These are phyloP conservation scores for Saccharomycopsis microspora DNA, from an alignment of 805 yeast species.

Conservation along the genomic window DNA sequence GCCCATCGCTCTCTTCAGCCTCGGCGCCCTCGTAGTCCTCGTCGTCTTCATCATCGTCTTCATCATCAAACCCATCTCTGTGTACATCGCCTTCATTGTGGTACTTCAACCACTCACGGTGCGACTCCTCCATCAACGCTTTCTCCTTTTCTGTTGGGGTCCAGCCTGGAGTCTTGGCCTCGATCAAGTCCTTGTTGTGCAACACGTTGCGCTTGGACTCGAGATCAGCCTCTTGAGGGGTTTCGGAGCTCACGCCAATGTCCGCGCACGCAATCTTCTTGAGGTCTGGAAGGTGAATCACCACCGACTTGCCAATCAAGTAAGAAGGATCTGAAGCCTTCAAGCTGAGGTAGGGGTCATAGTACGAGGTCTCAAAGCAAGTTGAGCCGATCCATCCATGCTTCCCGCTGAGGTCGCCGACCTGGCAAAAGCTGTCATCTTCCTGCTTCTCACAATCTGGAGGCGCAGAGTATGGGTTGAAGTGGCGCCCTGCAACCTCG, in stretches of 20 bases:
- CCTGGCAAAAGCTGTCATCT: conserved; percentile 48
- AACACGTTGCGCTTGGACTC: conserved; percentile 17
- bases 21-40: background rate
- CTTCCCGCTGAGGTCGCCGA: conserved; percentile 71
- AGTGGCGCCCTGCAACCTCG: conserved; percentile 42
- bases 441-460: conserved; percentile 38
- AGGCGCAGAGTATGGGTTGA: conserved; percentile 53
- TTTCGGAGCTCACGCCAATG: conserved; percentile 26
- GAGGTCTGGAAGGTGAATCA: conserved; percentile 43
- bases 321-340: conserved; percentile 43
- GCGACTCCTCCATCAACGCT: conserved; percentile 15
- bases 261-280: conserved; percentile 55
- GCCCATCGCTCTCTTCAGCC: background rate
- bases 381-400: conserved; percentile 66
- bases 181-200: conserved; percentile 12
- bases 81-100: conserved; percentile 20
- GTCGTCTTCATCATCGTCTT: conserved; percentile 6
- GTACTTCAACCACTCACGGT: conserved; percentile 10
- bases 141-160: conserved; percentile 19
- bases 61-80: conserved; percentile 15
- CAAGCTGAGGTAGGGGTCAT: conserved; percentile 57
- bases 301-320: conserved; percentile 46
- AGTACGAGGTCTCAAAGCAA: conserved; percentile 51
- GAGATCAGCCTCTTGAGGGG: conserved; percentile 16
- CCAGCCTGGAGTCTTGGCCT: conserved; percentile 9